These are phyloP conservation scores for Canavalia gladiata DNA, from an alignment of 306 rosid species.

Conservation along the genomic window DNA sequence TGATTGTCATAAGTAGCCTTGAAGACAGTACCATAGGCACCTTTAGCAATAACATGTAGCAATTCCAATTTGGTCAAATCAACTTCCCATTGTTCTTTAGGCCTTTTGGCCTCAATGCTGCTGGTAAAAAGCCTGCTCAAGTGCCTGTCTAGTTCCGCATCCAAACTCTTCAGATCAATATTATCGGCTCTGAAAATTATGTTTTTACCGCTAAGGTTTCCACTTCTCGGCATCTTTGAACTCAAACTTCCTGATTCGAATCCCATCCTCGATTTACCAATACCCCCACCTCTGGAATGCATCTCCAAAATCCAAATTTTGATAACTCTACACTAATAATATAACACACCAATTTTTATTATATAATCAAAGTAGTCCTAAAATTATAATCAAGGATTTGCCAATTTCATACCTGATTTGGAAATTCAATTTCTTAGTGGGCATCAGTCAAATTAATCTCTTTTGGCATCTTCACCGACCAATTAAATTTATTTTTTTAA, in stretches of 20 bases:
- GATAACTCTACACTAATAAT: not conserved
- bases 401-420: too few relatives aligned
- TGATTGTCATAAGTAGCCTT: constrained; percentile 75
- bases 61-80: constrained; percentile 76
- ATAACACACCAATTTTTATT: too few relatives aligned
- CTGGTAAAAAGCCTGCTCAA: constrained; percentile 71
- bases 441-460: too few relatives aligned
- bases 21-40: constrained; percentile 83
- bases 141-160: constrained; percentile 85
- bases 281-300: constrained; percentile 53
- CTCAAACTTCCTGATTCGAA: constrained; percentile 37
- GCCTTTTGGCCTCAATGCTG: constrained; percentile 56
- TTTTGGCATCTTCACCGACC: too few relatives aligned
- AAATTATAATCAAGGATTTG: too few relatives aligned
- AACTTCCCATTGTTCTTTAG: constrained; percentile 84
- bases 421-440: too few relatives aligned
- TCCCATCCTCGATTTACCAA: constrained; percentile 44
- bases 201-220: constrained; percentile 66
- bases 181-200: constrained; percentile 81
- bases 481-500: too few relatives aligned
- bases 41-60: constrained; percentile 71
- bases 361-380: too few relatives aligned
- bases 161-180: constrained; percentile 76
- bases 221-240: constrained; percentile 56
- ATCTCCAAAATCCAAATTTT: constrained; percentile 49